A percentile compares a stretch with the other conserved stretches of the same genome.
Evolutionary conservation across 805 yeast species (phyloP).

Genomic region (Kluyveromyces lactis): DNA sequence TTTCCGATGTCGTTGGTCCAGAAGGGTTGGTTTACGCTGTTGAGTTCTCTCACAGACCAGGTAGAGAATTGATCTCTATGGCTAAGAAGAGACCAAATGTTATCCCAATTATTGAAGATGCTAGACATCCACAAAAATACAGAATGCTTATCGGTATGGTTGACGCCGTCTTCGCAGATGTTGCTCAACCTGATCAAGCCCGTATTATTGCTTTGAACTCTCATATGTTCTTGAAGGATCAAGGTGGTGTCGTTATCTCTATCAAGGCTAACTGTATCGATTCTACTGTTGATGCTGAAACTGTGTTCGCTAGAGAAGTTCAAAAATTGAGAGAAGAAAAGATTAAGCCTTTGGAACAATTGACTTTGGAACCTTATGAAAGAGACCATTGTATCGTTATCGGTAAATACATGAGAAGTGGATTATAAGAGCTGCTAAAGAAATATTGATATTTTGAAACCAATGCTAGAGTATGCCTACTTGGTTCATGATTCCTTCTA

Average conservation of each 20-base stretch:
- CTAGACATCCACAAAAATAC: constrained; percentile 99
- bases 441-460: no score
- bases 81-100: constrained; percentile 99
- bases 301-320: constrained; percentile 98
- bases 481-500: no score
- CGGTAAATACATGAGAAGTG: constrained; percentile 93
- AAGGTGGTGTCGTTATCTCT: constrained; percentile 97
- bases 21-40: constrained; percentile 98
- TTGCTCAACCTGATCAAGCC: constrained; percentile 99
- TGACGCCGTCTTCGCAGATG: constrained; percentile 97
- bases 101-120: constrained; percentile 98
- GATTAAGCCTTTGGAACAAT: constrained; percentile 96
- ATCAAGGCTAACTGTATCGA: constrained; percentile 99
- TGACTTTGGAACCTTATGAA: constrained; percentile 98
- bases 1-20: constrained; percentile 97
- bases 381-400: constrained; percentile 99
- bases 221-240: constrained; percentile 95
- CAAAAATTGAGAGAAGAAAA: constrained; percentile 98
- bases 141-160: constrained; percentile 99
- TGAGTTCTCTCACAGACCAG: constrained; percentile 99
- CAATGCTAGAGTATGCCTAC: no score
- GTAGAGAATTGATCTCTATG: constrained; percentile 98
- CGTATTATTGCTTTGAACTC: constrained; percentile 98
- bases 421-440: constrained; percentile 31
- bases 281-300: constrained; percentile 98